phyloP scores from a whole-genome alignment of 179 eudicot species.

The Sideroxylon spinosum region DNA sequence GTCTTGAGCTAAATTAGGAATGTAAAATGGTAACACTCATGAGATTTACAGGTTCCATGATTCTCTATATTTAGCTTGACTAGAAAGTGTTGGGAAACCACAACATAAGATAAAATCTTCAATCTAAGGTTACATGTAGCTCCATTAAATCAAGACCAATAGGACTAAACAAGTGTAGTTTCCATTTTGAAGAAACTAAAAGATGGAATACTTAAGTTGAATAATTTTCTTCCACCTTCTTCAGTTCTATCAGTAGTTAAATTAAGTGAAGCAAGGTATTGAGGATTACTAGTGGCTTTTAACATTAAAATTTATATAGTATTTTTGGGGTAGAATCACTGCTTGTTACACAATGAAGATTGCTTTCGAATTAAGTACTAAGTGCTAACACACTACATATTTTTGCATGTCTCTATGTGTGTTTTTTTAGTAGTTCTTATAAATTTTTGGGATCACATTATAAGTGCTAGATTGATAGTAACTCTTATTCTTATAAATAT shows the following conservation, averaged over 20 bases:
- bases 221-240: background rate
- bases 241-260: background rate
- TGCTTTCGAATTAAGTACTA: slow-evolving; percentile 16
- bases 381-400: too few species aligned
- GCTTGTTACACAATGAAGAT: background rate
- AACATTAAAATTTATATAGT: background rate
- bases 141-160: background rate
- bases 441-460: too few species aligned
- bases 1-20: too few species aligned
- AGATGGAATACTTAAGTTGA: background rate
- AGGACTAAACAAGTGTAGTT: background rate
- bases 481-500: too few species aligned
- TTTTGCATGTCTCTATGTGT: too few species aligned
- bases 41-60: background rate
- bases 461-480: too few species aligned
- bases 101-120: background rate
- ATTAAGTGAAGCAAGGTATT: background rate
- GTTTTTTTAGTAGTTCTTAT: too few species aligned
- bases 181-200: background rate
- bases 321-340: background rate
- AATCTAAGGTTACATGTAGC: background rate
- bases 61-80: background rate
- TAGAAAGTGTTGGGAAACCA: background rate
- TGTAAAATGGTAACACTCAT: too few species aligned
- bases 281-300: background rate